Conservation (phyloP, 1,139 yeast species). For the Komagataea norvegica region DNA sequence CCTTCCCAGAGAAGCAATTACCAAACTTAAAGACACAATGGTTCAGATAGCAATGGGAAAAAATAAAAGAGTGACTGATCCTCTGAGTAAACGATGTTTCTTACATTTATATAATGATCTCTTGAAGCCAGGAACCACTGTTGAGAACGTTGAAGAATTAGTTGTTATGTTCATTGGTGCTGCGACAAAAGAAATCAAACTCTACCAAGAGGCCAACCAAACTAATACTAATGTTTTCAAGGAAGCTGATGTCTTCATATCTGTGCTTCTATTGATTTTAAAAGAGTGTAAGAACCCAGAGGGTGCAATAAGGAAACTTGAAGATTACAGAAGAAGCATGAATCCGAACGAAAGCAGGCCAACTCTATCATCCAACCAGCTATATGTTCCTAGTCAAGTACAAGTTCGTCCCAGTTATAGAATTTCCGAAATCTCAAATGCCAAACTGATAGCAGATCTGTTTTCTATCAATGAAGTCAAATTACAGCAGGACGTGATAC, state of each 20-base stretch:
- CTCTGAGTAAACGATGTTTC: constrained; percentile 41
- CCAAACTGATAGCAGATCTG: constrained; percentile 36
- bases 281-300: constrained; percentile 42
- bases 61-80: constrained; percentile 25
- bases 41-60: constrained; percentile 50
- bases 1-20: constrained; percentile 46
- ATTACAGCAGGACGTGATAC: constrained; percentile 48
- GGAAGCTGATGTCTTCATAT: constrained; percentile 56
- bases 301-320: constrained; percentile 38
- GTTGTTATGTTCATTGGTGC: constrained; percentile 61
- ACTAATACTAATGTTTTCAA: constrained; percentile 44
- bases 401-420: constrained; percentile 41
- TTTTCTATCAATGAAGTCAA: constrained; percentile 39
- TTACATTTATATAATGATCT: constrained; percentile 60
- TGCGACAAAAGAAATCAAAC: constrained; percentile 60
- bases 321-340: constrained; percentile 40
- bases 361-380: constrained; percentile 10
- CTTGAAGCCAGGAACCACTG: constrained; percentile 46
- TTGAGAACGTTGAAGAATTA: constrained; percentile 55
- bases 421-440: constrained; percentile 45
- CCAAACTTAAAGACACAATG: constrained; percentile 45
- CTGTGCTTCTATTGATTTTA: constrained; percentile 46
- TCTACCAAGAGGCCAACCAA: constrained; percentile 40
- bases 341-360: constrained; percentile 21
- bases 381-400: constrained; percentile 11